phyloP scores from a whole-genome alignment of 2,329 filamentous ascomycete genomes.

The Verruconis gallopava region DNA sequence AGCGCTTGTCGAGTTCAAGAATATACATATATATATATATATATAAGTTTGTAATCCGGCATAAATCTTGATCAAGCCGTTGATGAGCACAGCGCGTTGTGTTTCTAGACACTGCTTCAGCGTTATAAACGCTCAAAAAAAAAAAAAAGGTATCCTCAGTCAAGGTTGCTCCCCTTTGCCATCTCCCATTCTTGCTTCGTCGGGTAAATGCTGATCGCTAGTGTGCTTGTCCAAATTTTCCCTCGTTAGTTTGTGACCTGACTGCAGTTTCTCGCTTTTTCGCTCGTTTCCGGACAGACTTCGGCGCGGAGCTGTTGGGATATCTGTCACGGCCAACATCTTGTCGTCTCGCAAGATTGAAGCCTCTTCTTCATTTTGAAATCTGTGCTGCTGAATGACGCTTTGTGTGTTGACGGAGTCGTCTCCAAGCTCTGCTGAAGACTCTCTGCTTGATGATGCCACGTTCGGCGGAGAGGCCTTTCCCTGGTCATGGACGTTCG shows the following conservation, averaged over 20 bases:
- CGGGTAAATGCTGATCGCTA: conserved; percentile 6
- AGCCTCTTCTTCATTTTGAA: conserved; percentile 42
- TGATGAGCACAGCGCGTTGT: too few species aligned
- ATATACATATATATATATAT: too few species aligned
- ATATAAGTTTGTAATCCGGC: too few species aligned
- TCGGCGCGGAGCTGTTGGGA: conserved; percentile 16
- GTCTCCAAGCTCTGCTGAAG: not conserved
- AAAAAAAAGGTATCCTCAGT: too few species aligned
- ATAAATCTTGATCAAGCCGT: too few species aligned
- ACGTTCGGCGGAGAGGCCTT: not conserved
- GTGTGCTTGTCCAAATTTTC: conserved; percentile 5
- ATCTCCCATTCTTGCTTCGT: too few species aligned
- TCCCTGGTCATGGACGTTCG: not conserved
- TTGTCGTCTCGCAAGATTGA: conserved; percentile 41
- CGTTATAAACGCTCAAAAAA: too few species aligned
- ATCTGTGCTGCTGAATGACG: conserved; percentile 31
- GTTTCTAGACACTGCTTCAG: too few species aligned
- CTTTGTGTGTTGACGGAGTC: conserved; percentile 27
- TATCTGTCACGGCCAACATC: conserved; percentile 35
- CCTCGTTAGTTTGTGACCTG: conserved; percentile 3
- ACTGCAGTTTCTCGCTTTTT: not conserved
- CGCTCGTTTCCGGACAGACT: not conserved
- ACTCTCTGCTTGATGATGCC: not conserved
- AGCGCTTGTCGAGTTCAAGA: too few species aligned
- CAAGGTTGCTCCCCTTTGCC: too few species aligned